phyloP scores from a whole-genome alignment of 2,329 filamentous ascomycete genomes.

The Fusarium tupiense region DNA sequence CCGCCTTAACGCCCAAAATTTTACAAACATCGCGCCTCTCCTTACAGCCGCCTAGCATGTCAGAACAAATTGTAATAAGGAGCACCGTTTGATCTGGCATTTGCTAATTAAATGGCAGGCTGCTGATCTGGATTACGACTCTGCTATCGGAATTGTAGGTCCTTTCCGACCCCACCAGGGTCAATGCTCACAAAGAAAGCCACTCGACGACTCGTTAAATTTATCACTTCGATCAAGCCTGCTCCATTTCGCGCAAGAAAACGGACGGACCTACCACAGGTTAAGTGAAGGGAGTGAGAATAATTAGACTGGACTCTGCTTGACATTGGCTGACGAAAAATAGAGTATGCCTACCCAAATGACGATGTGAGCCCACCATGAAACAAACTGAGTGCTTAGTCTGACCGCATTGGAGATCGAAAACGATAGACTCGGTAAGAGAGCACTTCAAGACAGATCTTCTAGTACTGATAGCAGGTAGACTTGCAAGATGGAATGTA shows the following conservation, averaged over 20 bases:
- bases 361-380: constrained; percentile 13
- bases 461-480: not conserved
- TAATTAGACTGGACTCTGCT: rapidly evolving
- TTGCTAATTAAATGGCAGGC: not conserved
- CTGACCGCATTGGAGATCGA: not conserved
- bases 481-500: constrained; percentile 19
- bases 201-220: constrained; percentile 18
- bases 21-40: not conserved
- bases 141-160: constrained; percentile 16
- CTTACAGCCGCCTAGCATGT: not conserved
- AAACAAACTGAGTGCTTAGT: too few relatives aligned
- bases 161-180: not conserved
- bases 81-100: rapidly evolving
- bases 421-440: constrained; percentile 16
- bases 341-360: constrained; percentile 30
- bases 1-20: not conserved
- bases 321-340: rapidly evolving
- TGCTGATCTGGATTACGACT: constrained; percentile 13
- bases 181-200: not conserved
- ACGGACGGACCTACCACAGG: constrained; percentile 25
- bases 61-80: constrained; percentile 4
- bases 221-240: constrained; percentile 20
- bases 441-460: rapidly evolving
- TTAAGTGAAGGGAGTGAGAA: constrained; percentile 26
- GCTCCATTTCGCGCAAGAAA: constrained; percentile 18